Evolutionary conservation across 2,329 filamentous ascomycete genomes (phyloP).

Genomic region (Cryoendolithus antarcticus): DNA sequence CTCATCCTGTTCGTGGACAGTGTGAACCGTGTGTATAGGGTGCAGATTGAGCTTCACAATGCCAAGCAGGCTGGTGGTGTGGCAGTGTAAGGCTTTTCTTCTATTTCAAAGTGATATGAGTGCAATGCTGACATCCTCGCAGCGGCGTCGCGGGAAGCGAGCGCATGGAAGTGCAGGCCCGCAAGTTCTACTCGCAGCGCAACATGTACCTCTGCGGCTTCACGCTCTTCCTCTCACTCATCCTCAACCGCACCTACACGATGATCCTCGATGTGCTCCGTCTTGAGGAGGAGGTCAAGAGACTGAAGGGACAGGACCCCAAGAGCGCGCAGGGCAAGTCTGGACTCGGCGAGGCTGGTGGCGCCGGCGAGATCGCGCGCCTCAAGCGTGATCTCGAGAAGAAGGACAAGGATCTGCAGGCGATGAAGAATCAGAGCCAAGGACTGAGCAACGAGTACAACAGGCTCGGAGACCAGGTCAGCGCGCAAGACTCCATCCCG

Average conservation of each 20-base stretch:
- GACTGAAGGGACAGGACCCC: slow-evolving; percentile 55
- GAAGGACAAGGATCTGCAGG: slow-evolving; percentile 74
- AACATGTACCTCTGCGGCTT: slow-evolving; percentile 99
- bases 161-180: slow-evolving; percentile 94
- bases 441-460: slow-evolving; percentile 77
- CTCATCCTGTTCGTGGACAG: slow-evolving; percentile 96
- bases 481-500: slow-evolving; percentile 39
- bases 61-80: slow-evolving; percentile 47
- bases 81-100: slow-evolving; percentile 32
- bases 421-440: slow-evolving; percentile 83
- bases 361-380: slow-evolving; percentile 60
- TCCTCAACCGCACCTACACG: slow-evolving; percentile 96
- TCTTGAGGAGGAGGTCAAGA: slow-evolving; percentile 83
- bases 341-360: slow-evolving; percentile 60
- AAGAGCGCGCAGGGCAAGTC: slow-evolving; percentile 49
- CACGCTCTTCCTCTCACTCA: slow-evolving; percentile 95
- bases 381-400: slow-evolving; percentile 54
- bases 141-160: slow-evolving; percentile 69
- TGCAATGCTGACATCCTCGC: slow-evolving; percentile 15
- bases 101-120: background rate
- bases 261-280: slow-evolving; percentile 90
- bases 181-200: slow-evolving; percentile 99
- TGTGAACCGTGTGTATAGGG: slow-evolving; percentile 89
- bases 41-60: slow-evolving; percentile 73
- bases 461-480: slow-evolving; percentile 71